Base-by-base conservation (phyloP, 495 filamentous ascomycete species). In the Annulohypoxylon moriforme region DNA sequence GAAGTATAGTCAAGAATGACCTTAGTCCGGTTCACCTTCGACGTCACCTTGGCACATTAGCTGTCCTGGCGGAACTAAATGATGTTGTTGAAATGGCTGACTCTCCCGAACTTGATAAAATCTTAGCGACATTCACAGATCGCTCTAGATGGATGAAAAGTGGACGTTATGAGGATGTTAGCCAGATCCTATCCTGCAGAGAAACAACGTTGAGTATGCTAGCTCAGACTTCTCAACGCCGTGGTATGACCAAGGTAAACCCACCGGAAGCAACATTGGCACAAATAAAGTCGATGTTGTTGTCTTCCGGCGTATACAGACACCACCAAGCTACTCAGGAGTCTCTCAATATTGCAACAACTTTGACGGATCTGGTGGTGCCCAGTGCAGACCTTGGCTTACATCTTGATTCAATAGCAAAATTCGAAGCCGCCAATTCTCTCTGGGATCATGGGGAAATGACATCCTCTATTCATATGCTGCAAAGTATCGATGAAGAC, bases 401-500 rank as follows among this genome's bases (percentile, higher is more conserved):
- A n/a, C 86, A 89, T 68, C 88, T 97, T 53, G 89, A 91, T 67
- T 92, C 89, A 4, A 89, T 89, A 36, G 88, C 92, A 24, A 87
- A 87, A 66, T 85, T 93, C 47, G 96, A 98, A 77, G 86, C 90
- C 20, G 94, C 96, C 8, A 92, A 92, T 69, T 93, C 97, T 42
- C 82, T 99, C 13, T 99, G 96, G 96, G 94, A 95, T 60, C 92
- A 97, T 76, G 95, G 93, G 14, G 95, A 98, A 77, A 92, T 92
- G 85, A 87, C 90, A n/a, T 87, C 94, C 2, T 97, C 96, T 0
- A 97, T 99, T 53, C 85, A 88, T 42, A 94, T 98, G 85, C 88
- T 98, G 27, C 89, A 94, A 71, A 85, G 89, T 40, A 83, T 97
- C 25, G 87, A 90, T 31, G 84, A 85, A 52, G 81, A 88, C 20